Evolutionary conservation across 768 basidiomycete genomes (phyloP).

Genomic region (Boletus rubropictus): DNA sequence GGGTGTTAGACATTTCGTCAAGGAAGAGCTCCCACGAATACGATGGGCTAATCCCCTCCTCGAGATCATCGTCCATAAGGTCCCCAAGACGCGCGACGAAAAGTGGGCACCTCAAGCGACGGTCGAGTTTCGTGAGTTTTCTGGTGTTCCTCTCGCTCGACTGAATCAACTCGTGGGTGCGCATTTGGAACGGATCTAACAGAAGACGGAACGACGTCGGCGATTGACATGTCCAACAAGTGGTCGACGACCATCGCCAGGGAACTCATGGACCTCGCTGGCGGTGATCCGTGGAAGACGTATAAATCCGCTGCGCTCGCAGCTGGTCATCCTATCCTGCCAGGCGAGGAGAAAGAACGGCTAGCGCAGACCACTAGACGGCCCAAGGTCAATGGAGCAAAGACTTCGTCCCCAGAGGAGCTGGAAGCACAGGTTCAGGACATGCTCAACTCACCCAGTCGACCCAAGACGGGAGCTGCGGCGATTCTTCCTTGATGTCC

Average conservation of each 20-base stretch:
- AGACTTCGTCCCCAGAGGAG: constrained; percentile 14
- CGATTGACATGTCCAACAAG: constrained; percentile 56
- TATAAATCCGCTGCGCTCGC: constrained; percentile 45
- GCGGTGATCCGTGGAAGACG: constrained; percentile 52
- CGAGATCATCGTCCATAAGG: constrained; percentile 52
- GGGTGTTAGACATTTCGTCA: constrained; percentile 61
- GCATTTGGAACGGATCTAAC: neutral
- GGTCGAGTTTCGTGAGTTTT: constrained; percentile 54
- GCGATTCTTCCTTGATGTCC: constrained; percentile 32
- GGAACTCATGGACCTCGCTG: constrained; percentile 66
- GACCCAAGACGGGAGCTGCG: constrained; percentile 35
- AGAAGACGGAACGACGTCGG: constrained; percentile 47
- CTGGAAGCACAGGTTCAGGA: constrained; percentile 26
- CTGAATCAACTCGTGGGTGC: neutral
- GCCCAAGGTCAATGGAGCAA: constrained; percentile 7
- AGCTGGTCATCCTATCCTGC: constrained; percentile 45
- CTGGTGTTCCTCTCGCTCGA: neutral
- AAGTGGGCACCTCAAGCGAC: constrained; percentile 56
- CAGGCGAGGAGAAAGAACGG: constrained; percentile 36
- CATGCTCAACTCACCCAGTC: constrained; percentile 26
- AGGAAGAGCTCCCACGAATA: constrained; percentile 73
- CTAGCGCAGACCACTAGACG: constrained; percentile 13
- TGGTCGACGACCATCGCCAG: constrained; percentile 62
- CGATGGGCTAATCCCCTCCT: constrained; percentile 69
- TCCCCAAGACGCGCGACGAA: constrained; percentile 48